A percentile compares a stretch with the other conserved stretches of the same genome.
These are phyloP conservation scores for Penicillium oxalicum DNA, from an alignment of 2,329 filamentous ascomycete genomes.

Conservation along the genomic window DNA sequence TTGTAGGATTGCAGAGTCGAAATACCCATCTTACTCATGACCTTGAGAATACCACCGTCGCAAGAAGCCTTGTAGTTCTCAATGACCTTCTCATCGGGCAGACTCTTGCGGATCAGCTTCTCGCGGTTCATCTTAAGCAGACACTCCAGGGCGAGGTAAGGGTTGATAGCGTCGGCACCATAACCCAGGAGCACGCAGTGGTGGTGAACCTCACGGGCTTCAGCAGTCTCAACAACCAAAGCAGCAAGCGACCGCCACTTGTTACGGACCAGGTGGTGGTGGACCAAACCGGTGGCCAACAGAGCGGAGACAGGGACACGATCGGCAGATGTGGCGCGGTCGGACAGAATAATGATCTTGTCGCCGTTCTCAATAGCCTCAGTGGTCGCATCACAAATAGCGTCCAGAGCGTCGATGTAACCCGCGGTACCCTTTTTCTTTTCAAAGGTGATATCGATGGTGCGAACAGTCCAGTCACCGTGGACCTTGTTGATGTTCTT, in stretches of 20 bases:
- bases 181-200: constrained; percentile 98
- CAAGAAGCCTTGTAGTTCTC: constrained; percentile 96
- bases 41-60: constrained; percentile 93
- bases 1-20: constrained; percentile 95
- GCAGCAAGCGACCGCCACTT: constrained; percentile 89
- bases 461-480: constrained; percentile 78
- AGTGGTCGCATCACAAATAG: constrained; percentile 78
- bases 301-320: constrained; percentile 81
- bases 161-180: constrained; percentile 88
- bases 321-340: constrained; percentile 75
- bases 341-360: constrained; percentile 82
- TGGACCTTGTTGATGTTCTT: constrained; percentile 69
- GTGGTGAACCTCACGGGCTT: constrained; percentile 95
- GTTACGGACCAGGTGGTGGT: constrained; percentile 91
- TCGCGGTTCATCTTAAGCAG: constrained; percentile 95
- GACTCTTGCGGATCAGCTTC: constrained; percentile 83
- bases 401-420: constrained; percentile 80
- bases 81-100: constrained; percentile 74
- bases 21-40: constrained; percentile 99
- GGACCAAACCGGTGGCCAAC: constrained; percentile 84
- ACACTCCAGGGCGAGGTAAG: constrained; percentile 92
- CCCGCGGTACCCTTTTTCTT: constrained; percentile 77
- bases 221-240: constrained; percentile 82
- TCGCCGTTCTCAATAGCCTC: constrained; percentile 77
- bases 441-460: constrained; percentile 87